Evolutionary conservation across 257 asterid genomes (phyloP).

Genomic region (Jaltomata sinuosa): DNA sequence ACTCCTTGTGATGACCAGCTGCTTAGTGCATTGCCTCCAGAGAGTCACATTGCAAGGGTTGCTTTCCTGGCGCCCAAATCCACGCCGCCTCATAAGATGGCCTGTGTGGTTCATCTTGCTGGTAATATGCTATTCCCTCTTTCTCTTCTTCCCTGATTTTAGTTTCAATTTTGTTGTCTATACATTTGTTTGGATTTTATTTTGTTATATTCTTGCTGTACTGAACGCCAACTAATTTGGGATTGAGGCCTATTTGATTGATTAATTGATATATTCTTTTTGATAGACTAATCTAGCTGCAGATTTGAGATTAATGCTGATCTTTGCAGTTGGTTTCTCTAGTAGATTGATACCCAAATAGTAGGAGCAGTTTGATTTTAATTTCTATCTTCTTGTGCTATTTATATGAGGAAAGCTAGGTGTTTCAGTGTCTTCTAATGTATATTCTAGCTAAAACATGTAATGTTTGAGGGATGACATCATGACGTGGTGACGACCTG

Average conservation of each 20-base stretch:
- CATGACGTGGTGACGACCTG: not conserved
- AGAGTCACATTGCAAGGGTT: conserved; percentile 77
- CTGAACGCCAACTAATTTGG: not conserved
- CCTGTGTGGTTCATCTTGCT: conserved; percentile 98
- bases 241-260: not conserved
- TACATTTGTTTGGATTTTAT: not conserved
- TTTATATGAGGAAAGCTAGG: not conserved
- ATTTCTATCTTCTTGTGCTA: not conserved
- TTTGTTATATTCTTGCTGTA: not conserved
- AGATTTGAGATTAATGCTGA: not conserved
- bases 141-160: not conserved
- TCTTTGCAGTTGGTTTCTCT: not conserved
- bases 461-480: not conserved
- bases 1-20: conserved; percentile 79
- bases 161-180: not conserved
- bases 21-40: conserved; percentile 85
- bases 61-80: conserved; percentile 76
- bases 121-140: conserved; percentile 28
- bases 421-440: not conserved
- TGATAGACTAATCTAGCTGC: not conserved
- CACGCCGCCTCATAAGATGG: conserved; percentile 47
- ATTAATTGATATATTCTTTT: not conserved
- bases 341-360: not conserved
- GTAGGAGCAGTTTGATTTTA: not conserved
- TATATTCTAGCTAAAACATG: not conserved